These are phyloP conservation scores for Neocatenulostroma microsporum DNA, from an alignment of 2,329 filamentous ascomycete genomes.

Conservation along the genomic window DNA sequence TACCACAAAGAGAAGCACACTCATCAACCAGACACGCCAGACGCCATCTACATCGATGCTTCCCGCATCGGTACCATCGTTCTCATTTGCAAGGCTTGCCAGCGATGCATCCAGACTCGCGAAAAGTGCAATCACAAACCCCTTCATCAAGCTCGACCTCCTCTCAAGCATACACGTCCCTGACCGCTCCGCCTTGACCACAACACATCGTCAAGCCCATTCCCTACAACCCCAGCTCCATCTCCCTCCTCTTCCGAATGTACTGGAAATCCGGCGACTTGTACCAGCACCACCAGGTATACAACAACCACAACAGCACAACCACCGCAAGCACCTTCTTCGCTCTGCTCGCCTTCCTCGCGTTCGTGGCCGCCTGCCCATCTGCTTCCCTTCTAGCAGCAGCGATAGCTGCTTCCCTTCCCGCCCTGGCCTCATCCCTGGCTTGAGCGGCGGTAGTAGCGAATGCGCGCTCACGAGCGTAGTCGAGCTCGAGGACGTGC, in stretches of 20 bases:
- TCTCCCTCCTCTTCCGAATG: neutral
- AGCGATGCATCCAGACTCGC: too few species aligned
- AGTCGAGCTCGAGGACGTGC: neutral
- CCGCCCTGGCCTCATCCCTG: too few species aligned
- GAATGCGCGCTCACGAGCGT: neutral
- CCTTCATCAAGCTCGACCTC: too few species aligned
- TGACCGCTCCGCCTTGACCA: too few species aligned
- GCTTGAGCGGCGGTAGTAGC: too few species aligned
- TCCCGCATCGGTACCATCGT: conserved; percentile 41
- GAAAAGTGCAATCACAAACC: too few species aligned
- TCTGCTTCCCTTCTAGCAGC: neutral
- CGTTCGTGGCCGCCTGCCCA: neutral
- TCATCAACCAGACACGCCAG: too few species aligned
- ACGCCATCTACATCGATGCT: too few species aligned
- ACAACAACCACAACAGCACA: neutral
- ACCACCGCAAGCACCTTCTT: neutral
- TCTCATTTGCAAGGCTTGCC: conserved; percentile 33
- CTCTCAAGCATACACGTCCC: neutral
- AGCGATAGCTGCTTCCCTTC: too few species aligned
- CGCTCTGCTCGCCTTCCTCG: neutral
- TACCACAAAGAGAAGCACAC: too few species aligned
- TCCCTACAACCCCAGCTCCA: too few species aligned
- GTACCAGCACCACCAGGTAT: neutral
- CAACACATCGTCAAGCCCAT: too few species aligned
- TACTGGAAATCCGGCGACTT: neutral